These are phyloP conservation scores for Arthrobotrys pseudoclavata DNA, from an alignment of 2,329 filamentous ascomycete genomes.

Conservation along the genomic window DNA sequence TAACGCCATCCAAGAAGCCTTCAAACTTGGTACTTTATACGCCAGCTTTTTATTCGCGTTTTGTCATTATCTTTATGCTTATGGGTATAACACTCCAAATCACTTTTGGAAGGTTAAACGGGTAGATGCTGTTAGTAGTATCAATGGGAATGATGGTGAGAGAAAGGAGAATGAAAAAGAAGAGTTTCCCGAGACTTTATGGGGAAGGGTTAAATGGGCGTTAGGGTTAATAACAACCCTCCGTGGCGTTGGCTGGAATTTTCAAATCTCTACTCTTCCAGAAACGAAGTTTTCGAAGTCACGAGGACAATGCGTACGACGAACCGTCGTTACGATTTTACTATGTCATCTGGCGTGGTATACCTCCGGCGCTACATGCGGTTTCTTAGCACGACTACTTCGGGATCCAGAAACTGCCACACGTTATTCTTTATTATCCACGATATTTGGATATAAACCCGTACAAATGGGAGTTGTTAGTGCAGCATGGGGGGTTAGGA, in stretches of 20 bases:
- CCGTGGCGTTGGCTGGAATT: slow-evolving; percentile 10
- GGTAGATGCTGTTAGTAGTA: too few species aligned
- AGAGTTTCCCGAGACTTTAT: slow-evolving; percentile 10
- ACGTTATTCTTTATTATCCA: not conserved
- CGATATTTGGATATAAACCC: not conserved
- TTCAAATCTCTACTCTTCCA: not conserved
- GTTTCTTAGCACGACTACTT: not conserved
- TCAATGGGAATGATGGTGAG: not conserved
- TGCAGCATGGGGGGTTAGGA: slow-evolving; percentile 13
- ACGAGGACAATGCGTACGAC: not conserved
- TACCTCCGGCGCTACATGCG: not conserved
- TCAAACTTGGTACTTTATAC: slow-evolving; percentile 12
- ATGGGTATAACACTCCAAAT: slow-evolving; percentile 38
- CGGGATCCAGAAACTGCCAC: not conserved
- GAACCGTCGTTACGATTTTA: not conserved
- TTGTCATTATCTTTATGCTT: slow-evolving; percentile 32
- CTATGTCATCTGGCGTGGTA: not conserved
- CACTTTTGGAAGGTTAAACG: slow-evolving; percentile 23
- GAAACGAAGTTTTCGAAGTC: not conserved
- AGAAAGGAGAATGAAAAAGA: not conserved
- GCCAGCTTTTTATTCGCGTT: slow-evolving; percentile 17
- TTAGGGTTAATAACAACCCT: not conserved
- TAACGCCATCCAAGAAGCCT: slow-evolving; percentile 1
- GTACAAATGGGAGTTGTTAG: slow-evolving; percentile 14
- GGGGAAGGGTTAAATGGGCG: slow-evolving; percentile 19